Base-by-base conservation (phyloP, 106 monocot species). In the Platanthera zijinensis region DNA sequence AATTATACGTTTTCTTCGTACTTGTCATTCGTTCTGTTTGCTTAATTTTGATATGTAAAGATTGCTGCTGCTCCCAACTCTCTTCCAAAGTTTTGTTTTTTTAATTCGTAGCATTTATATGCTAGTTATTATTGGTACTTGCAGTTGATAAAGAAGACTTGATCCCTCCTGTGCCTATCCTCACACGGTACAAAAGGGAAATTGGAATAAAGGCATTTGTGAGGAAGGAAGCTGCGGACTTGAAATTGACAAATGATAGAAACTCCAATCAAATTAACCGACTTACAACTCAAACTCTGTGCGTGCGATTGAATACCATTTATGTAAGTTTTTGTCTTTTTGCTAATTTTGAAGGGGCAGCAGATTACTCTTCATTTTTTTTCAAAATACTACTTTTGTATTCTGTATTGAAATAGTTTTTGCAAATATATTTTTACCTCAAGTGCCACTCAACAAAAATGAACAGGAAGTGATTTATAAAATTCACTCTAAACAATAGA, bases 101-200 rank as follows among this genome's bases (percentile, higher is more conserved):
- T 48, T 48, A n/a, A 5, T 78, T 78, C 79, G 39, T 50, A 51
- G 70, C 6, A 13, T 62, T 39, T 10, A 47, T 74, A 53, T 48
- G 6, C 17, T 72, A 15, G 48, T 19, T 48, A 5, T 51, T 28
- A 61, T 71, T 78, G 75, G 30, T 71, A 61, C 17, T 15, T 86
- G 82, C 84, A 96, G 96, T 81, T 80, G 84, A 81, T 70, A 93
- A 81, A 86, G 87, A 90, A 80, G 93, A 96, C 71, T 76, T 96
- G 81, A 77, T 93, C 80, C 96, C 96, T 52, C 90, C 92, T 75
- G 84, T 91, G 15, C 96, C 96, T 62, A 82, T 85, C 79, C 93
- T 96, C 56, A 96, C 96, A 62, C 87, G 96, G 48, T 91, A 93
- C 75, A 90, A 84, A 70, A 96, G 84, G 80, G 96, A 93, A 87